Evolutionary conservation across 768 basidiomycete species (phyloP).

Genomic region (Tubosaeta sp.): DNA sequence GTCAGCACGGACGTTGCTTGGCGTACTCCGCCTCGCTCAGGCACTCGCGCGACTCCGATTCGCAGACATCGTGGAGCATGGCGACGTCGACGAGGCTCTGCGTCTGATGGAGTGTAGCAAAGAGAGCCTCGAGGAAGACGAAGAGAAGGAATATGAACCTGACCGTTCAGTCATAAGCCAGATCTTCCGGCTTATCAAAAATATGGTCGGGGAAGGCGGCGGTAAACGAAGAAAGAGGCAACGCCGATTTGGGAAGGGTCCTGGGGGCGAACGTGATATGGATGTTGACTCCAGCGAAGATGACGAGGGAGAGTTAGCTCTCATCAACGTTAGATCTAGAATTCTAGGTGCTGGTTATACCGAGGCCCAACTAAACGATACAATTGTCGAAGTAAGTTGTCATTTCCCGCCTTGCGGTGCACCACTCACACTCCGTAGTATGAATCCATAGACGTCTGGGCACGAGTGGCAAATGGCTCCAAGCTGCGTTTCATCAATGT

Average conservation of each 20-base stretch:
- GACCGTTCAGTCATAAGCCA: slow-evolving; percentile 80
- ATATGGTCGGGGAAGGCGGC: slow-evolving; percentile 57
- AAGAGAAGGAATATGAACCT: slow-evolving; percentile 59
- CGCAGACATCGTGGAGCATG: slow-evolving; percentile 71
- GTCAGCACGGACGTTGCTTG: slow-evolving; percentile 92
- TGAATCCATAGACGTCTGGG: slow-evolving; percentile 77
- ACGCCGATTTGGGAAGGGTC: slow-evolving; percentile 62
- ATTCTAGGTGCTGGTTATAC: slow-evolving; percentile 87
- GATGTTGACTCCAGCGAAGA: slow-evolving; percentile 67
- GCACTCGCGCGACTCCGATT: slow-evolving; percentile 90
- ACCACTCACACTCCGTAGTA: slow-evolving; percentile 51
- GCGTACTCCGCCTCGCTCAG: slow-evolving; percentile 90
- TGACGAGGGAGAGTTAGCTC: slow-evolving; percentile 66
- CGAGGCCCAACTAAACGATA: slow-evolving; percentile 84
- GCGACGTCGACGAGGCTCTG: slow-evolving; percentile 94
- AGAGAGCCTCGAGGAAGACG: slow-evolving; percentile 80
- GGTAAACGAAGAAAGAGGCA: slow-evolving; percentile 38
- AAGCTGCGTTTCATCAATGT: slow-evolving; percentile 66
- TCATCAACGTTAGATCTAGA: slow-evolving; percentile 85
- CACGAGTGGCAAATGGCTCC: slow-evolving; percentile 77
- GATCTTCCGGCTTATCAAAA: slow-evolving; percentile 89
- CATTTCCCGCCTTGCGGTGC: not conserved
- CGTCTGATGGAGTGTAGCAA: slow-evolving; percentile 97
- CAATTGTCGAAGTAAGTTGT: slow-evolving; percentile 66
- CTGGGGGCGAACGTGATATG: slow-evolving; percentile 66